Percentiles rank a stretch among this genome's conserved stretches.
These are phyloP conservation scores for Citrus hindsii DNA, from an alignment of 345 rosid species.

Conservation along the genomic window DNA sequence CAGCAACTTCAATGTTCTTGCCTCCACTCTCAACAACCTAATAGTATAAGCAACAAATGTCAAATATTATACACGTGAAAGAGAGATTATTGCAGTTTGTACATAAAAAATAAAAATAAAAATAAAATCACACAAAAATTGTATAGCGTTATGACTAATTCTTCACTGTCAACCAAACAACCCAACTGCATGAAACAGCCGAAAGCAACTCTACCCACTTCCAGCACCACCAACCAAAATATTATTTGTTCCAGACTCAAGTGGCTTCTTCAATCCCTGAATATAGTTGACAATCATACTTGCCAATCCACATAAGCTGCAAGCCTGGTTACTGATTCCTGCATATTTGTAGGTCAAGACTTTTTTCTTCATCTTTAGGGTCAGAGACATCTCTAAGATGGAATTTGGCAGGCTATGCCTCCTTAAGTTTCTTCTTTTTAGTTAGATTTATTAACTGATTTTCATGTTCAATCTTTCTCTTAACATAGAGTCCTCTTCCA, in stretches of 20 bases:
- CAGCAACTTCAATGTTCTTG: constrained; percentile 92
- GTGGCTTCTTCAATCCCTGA: neutral
- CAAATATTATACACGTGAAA: neutral
- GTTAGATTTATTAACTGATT: neutral
- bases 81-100: neutral
- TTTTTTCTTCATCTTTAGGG: neutral
- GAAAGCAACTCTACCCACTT: neutral
- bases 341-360: neutral
- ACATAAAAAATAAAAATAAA: no score
- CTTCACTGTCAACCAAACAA: neutral
- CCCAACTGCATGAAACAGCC: neutral
- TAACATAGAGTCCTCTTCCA: neutral
- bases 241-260: neutral
- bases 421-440: neutral
- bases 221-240: neutral
- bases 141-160: neutral
- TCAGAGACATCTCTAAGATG: neutral
- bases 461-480: neutral
- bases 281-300: neutral
- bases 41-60: neutral
- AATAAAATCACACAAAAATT: neutral
- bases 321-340: neutral
- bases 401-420: neutral
- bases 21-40: constrained; percentile 98
- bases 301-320: neutral